Base-by-base conservation (phyloP, 176 grass and related monocot genomes). In the Paspalum notatum region DNA sequence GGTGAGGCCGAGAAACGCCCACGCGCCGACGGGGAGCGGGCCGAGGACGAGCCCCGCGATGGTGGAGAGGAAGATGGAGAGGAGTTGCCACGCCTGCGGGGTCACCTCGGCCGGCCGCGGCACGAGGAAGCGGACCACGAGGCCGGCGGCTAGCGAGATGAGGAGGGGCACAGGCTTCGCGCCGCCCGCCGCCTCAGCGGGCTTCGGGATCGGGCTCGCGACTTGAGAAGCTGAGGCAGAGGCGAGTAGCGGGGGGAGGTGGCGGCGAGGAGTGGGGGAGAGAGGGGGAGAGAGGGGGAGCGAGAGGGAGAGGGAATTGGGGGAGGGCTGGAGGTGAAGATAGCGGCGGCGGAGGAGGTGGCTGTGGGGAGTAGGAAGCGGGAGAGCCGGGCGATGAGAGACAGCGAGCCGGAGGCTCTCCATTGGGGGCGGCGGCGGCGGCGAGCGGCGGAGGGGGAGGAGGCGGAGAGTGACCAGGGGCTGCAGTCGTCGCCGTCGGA, bases 1-100 rank as follows among this genome's bases (percentile, higher is more conserved):
- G 32, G 93, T 97, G 80, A 97, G 93, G 15, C 83, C 88, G 64
- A 97, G 90, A 82, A 97, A 93, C 24, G 93, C 93, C 93, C 93
- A 97, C 0, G 93, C 88, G 11, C 90, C 93, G 68, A 91, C 91
- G 18, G 93, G 93, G 57, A 97, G 82, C 21, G 93, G 93, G 48
- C 83, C 68, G 20, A 96, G 93, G 47, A 96, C 80, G 47, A 96
- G 88, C 16, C 93, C 93, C 6, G 93, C 85, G 65, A 96, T 88
- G 51, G 93, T 96, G 42, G 93, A 86, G 7, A 93, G 77, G 61
- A 96, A 96, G 60, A 96, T 96, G 44, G 93, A 86, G n/a, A 96
- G 93, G 25, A 96, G 90, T 81, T 96, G 93, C 93, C 93, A 96
- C 21, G 90, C 93, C 77, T 97, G 86, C 2, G 77, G 83, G 7